Evolutionary conservation across 78 protist species (phyloP).

Genomic region (Dictyostelium intermedium): DNA sequence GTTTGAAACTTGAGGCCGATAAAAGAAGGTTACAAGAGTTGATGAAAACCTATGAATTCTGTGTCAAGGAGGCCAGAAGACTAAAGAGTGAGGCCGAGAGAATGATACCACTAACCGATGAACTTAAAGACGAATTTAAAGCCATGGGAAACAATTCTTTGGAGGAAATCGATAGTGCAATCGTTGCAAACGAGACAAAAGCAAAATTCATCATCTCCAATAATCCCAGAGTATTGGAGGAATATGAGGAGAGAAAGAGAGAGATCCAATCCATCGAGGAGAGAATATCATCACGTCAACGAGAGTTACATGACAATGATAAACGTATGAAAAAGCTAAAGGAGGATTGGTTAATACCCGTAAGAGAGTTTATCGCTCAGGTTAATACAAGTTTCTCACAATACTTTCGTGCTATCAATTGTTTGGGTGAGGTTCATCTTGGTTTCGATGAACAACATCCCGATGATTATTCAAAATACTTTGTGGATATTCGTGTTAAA

Average conservation of each 20-base stretch:
- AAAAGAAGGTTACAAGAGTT: background rate
- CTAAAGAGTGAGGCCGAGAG: background rate
- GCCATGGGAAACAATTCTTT: background rate
- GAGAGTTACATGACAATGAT: background rate
- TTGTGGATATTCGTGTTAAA: slow-evolving; percentile 86
- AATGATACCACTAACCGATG: background rate
- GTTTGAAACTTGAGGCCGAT: background rate
- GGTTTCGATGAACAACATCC: slow-evolving; percentile 53
- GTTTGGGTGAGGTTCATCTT: slow-evolving; percentile 83
- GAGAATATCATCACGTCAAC: background rate
- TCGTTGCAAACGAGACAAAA: background rate
- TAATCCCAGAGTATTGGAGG: slow-evolving; percentile 65
- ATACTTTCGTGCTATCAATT: slow-evolving; percentile 70
- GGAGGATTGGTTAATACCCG: slow-evolving; percentile 50
- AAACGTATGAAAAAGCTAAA: slow-evolving; percentile 4
- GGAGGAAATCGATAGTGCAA: slow-evolving; percentile 54
- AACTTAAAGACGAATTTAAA: background rate
- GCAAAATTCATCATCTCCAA: slow-evolving; percentile 36
- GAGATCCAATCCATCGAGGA: slow-evolving; percentile 23
- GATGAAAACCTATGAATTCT: too few relatives aligned
- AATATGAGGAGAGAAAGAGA: slow-evolving; percentile 74
- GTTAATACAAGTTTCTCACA: slow-evolving; percentile 59
- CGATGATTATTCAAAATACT: slow-evolving; percentile 70
- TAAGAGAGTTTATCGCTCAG: slow-evolving; percentile 1
- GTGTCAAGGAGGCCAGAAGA: background rate